These are phyloP conservation scores for Escallonia rubra DNA, from an alignment of 129 eudicot genomes.

Conservation along the genomic window DNA sequence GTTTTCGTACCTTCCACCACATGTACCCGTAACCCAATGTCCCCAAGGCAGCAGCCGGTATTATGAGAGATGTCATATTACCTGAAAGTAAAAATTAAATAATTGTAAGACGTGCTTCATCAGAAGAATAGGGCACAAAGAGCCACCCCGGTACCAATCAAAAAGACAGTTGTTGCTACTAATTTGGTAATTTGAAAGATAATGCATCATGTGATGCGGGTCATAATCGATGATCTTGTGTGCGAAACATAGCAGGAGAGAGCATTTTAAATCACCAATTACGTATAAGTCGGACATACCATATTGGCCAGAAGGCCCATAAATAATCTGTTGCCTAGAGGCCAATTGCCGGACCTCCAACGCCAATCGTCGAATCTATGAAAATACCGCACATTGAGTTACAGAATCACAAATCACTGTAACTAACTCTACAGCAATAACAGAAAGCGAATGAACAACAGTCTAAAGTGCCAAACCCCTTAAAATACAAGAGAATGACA, in stretches of 20 bases:
- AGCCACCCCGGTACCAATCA: too few species aligned
- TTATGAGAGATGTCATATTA: constrained; percentile 43
- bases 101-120: background rate
- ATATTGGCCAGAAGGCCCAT: constrained; percentile 54
- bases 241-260: background rate
- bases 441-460: too few species aligned
- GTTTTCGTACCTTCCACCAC: constrained; percentile 86
- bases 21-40: constrained; percentile 88
- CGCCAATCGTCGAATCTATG: constrained; percentile 79
- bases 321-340: constrained; percentile 61
- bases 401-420: background rate
- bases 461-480: background rate
- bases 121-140: constrained; percentile 4
- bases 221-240: background rate
- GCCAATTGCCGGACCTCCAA: constrained; percentile 79
- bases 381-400: background rate
- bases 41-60: constrained; percentile 84
- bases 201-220: background rate
- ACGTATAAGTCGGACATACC: constrained; percentile 30
- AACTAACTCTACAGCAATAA: too few species aligned
- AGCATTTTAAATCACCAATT: background rate
- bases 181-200: constrained; percentile 1
- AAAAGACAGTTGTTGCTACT: too few species aligned
- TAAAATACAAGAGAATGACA: background rate
- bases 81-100: constrained; percentile 16